Percentiles rank a stretch among this genome's conserved stretches.
Conservation (phyloP, 306 rosid species). For the Gynostemma pentaphyllum region DNA sequence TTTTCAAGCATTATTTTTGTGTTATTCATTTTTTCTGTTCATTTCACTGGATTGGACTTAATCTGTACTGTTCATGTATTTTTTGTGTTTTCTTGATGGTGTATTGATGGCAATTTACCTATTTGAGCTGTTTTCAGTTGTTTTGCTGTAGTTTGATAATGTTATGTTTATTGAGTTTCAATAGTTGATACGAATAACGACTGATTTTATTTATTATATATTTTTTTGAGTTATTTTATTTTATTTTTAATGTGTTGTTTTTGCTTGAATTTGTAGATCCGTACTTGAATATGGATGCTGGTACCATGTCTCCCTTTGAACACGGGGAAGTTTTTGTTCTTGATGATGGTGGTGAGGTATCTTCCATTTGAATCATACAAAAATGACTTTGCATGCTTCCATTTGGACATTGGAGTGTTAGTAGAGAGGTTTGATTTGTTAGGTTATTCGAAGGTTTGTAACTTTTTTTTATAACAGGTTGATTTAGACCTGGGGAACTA, state of each 20-base stretch:
- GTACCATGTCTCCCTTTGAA: slow-evolving; percentile 99
- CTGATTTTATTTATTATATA: too few relatives aligned
- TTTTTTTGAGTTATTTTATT: too few relatives aligned
- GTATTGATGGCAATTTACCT: too few relatives aligned
- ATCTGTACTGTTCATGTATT: too few relatives aligned
- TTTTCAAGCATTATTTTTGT: too few relatives aligned
- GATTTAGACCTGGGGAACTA: slow-evolving; percentile 98
- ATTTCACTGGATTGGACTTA: too few relatives aligned
- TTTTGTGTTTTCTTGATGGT: too few relatives aligned
- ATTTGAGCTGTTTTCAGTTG: too few relatives aligned
- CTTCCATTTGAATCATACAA: background rate
- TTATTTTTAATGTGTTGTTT: background rate
- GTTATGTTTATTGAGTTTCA: too few relatives aligned
- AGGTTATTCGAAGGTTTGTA: background rate
- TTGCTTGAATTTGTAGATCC: slow-evolving; percentile 49
- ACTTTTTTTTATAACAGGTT: slow-evolving; percentile 43
- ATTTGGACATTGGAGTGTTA: background rate
- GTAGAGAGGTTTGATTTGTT: background rate
- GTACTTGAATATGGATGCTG: slow-evolving; percentile 93
- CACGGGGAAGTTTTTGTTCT: slow-evolving; percentile 99
- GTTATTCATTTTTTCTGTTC: too few relatives aligned
- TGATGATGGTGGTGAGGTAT: slow-evolving; percentile 97
- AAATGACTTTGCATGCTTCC: background rate
- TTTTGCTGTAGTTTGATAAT: too few relatives aligned
- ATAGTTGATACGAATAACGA: too few relatives aligned